Conservation (phyloP, 352 stramenopile genomes). For the Pythium pectinolyticum region DNA sequence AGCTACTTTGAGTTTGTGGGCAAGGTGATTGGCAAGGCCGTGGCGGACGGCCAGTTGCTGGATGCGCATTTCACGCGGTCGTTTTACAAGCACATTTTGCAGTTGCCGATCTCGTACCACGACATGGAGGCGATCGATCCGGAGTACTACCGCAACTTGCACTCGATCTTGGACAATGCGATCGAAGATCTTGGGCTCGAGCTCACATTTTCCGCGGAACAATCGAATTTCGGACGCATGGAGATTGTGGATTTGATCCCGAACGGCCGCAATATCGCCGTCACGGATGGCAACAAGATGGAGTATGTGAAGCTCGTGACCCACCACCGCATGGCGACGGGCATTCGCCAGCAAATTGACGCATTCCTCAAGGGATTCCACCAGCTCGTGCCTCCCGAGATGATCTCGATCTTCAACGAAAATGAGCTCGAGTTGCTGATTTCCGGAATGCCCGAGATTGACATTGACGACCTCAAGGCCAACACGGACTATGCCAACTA, state of each 20-base stretch:
- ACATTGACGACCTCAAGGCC: conserved; percentile 92
- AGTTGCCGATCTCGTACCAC: conserved; percentile 95
- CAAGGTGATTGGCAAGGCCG: conserved; percentile 98
- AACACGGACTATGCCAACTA: conserved; percentile 95
- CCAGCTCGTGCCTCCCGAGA: conserved; percentile 85
- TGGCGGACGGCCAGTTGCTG: conserved; percentile 97
- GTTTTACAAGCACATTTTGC: conserved; percentile 99
- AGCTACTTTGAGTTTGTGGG: conserved; percentile 98
- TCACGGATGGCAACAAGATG: conserved; percentile 94
- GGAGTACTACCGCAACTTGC: conserved; percentile 94
- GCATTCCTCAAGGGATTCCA: conserved; percentile 91
- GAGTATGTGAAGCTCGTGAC: conserved; percentile 95
- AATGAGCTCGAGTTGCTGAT: conserved; percentile 94
- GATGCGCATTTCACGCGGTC: conserved; percentile 98
- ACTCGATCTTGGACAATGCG: conserved; percentile 87
- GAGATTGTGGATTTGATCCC: conserved; percentile 90
- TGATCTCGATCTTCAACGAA: conserved; percentile 94
- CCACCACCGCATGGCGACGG: conserved; percentile 99
- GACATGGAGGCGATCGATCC: conserved; percentile 99
- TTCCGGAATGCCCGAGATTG: conserved; percentile 92
- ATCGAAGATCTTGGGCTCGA: conserved; percentile 87
- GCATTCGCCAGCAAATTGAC: conserved; percentile 95
- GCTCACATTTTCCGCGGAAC: conserved; percentile 92
- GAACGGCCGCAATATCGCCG: conserved; percentile 78
- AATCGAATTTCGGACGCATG: conserved; percentile 89